Conservation (phyloP, 495 filamentous ascomycete species). For the Aspergillus cavernicola region DNA sequence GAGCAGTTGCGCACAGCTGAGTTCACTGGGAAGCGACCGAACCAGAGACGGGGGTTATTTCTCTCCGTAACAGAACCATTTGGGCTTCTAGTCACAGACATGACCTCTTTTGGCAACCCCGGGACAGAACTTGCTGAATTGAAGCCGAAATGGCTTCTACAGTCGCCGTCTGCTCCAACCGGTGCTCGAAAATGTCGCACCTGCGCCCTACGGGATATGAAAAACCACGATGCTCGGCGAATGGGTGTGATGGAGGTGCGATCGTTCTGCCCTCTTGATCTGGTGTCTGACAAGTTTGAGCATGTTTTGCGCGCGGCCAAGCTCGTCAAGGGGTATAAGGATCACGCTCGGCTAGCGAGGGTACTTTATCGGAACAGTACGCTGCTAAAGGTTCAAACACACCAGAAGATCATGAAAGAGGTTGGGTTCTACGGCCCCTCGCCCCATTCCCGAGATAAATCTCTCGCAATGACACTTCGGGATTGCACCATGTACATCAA, state of each 20-base stretch:
- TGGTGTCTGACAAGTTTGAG: constrained; percentile 41
- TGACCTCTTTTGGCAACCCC: constrained; percentile 53
- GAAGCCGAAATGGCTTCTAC: constrained; percentile 92
- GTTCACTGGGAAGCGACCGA: constrained; percentile 29
- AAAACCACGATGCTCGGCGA: constrained; percentile 32
- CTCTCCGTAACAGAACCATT: constrained; percentile 55
- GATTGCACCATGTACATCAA: constrained; percentile 84
- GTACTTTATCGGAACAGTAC: constrained; percentile 37
- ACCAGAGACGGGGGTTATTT: constrained; percentile 52
- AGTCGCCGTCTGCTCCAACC: constrained; percentile 72
- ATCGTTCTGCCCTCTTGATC: constrained; percentile 56
- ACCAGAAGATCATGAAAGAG: constrained; percentile 31
- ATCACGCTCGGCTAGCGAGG: constrained; percentile 31
- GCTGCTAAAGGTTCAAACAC: constrained; percentile 30
- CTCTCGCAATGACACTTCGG: constrained; percentile 77
- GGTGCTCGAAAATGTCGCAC: constrained; percentile 72
- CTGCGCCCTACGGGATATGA: constrained; percentile 70
- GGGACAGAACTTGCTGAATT: constrained; percentile 63
- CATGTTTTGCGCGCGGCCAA: constrained; percentile 34
- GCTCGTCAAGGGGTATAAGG: constrained; percentile 37
- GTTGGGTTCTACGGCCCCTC: constrained; percentile 38
- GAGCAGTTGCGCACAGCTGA: constrained; percentile 40
- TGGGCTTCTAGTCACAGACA: constrained; percentile 76
- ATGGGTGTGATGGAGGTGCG: constrained; percentile 24
- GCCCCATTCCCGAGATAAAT: constrained; percentile 30